Conservation (phyloP, 108 stramenopile genomes). For the Epithemia pelagica region DNA sequence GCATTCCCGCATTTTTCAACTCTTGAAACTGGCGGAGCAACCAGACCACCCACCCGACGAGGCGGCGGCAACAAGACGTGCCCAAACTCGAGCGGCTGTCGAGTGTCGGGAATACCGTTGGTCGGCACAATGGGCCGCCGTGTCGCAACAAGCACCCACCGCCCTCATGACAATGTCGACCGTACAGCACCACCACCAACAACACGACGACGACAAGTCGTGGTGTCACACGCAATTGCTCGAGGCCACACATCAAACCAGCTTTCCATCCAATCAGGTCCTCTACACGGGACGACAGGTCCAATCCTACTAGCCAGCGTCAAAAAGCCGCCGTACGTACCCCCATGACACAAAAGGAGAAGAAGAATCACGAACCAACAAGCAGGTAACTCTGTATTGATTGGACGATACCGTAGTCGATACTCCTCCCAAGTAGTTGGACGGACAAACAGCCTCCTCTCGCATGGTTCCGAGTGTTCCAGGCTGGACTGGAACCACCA, state of each 20-base stretch:
- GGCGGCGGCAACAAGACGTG: not conserved
- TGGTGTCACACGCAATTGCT: not conserved
- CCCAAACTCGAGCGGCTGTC: not conserved
- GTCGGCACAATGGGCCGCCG: not conserved
- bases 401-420: no score
- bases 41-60: not conserved
- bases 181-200: not conserved
- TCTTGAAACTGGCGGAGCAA: no score
- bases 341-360: no score
- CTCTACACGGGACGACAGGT: not conserved
- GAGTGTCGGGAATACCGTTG: not conserved
- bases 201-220: not conserved
- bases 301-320: no score
- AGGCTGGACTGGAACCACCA: no score
- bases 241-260: not conserved
- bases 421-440: no score
- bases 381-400: no score
- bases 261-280: not conserved
- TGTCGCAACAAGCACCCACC: not conserved
- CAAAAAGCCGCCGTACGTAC: no score
- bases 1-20: not conserved
- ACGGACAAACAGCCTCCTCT: no score
- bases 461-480: no score
- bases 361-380: no score
- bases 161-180: not conserved